Percentiles rank a stretch among this genome's conserved stretches.
These are phyloP conservation scores for Globisporangium acanthophoron DNA, from an alignment of 352 stramenopile genomes.

Conservation along the genomic window DNA sequence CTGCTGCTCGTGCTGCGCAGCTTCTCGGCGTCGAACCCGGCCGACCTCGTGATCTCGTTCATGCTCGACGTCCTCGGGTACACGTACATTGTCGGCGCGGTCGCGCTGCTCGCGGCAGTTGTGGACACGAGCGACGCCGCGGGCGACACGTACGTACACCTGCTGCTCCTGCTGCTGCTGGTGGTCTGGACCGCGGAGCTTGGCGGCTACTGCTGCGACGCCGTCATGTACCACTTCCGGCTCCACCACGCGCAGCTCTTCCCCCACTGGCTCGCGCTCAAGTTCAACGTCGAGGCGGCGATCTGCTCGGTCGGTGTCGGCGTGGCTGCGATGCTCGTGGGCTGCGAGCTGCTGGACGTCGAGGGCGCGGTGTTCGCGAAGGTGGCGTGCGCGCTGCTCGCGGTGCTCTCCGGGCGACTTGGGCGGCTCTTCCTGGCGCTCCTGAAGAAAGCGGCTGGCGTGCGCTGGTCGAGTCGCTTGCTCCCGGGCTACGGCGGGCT, in stretches of 20 bases:
- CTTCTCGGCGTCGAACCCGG: slow-evolving; percentile 19
- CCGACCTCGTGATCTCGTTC: slow-evolving; percentile 28
- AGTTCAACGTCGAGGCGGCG: slow-evolving; percentile 40
- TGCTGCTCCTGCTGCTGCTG: slow-evolving; percentile 35
- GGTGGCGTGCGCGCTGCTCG: slow-evolving; percentile 6
- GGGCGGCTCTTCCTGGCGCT: slow-evolving; percentile 90
- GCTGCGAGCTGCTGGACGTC: slow-evolving; percentile 22
- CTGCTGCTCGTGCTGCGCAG: slow-evolving; percentile 24
- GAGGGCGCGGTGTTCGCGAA: slow-evolving; percentile 8
- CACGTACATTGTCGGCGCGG: slow-evolving; percentile 25
- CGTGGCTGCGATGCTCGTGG: slow-evolving; percentile 30
- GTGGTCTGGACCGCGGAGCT: slow-evolving; percentile 43
- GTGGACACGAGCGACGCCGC: slow-evolving; percentile 32
- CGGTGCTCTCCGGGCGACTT: slow-evolving; percentile 82
- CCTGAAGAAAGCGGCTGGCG: slow-evolving; percentile 88
- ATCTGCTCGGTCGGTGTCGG: slow-evolving; percentile 32
- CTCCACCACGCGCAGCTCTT: slow-evolving; percentile 35
- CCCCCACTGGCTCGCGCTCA: slow-evolving; percentile 35
- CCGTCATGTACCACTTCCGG: slow-evolving; percentile 50
- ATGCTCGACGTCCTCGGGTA: slow-evolving; percentile 36
- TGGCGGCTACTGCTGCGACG: slow-evolving; percentile 40
- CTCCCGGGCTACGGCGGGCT: slow-evolving; percentile 92
- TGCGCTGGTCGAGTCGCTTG: slow-evolving; percentile 91
- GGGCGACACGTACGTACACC: slow-evolving; percentile 23
- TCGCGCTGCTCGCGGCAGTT: slow-evolving; percentile 32